Evolutionary conservation across 768 basidiomycete genomes (phyloP).

Genomic region (Suillus hirtellus): DNA sequence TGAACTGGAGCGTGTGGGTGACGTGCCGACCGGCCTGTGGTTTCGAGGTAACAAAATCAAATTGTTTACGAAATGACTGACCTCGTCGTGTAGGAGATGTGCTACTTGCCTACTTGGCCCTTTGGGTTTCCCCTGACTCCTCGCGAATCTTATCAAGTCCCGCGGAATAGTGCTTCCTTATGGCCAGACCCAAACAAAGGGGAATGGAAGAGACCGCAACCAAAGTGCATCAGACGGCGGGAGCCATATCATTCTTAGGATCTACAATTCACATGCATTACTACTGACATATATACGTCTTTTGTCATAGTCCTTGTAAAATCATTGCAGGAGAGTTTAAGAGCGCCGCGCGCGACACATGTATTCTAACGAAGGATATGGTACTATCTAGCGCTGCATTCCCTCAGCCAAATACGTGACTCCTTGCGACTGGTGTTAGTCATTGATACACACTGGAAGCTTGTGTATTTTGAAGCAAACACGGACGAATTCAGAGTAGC

Average conservation of each 20-base stretch:
- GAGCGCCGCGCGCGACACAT: constrained; percentile 15
- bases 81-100: constrained; percentile 23
- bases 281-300: neutral
- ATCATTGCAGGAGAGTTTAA: neutral
- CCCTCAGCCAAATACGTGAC: neutral
- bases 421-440: neutral
- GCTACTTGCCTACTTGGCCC: constrained; percentile 30
- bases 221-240: constrained; percentile 20
- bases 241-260: constrained; percentile 12
- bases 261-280: no score
- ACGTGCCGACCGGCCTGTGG: constrained; percentile 20
- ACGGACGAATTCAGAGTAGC: neutral
- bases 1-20: constrained; percentile 26
- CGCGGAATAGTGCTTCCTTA: neutral
- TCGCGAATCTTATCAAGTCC: neutral
- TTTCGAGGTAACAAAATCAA: constrained; percentile 10
- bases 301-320: neutral
- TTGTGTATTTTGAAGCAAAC: neutral
- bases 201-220: constrained; percentile 29
- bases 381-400: neutral
- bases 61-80: neutral
- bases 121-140: constrained; percentile 10
- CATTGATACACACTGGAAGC: neutral
- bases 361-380: no score
- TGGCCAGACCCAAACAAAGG: neutral